These are phyloP conservation scores for Albatrellus sp. DNA, from an alignment of 1,284 basidiomycete species.

Conservation along the genomic window DNA sequence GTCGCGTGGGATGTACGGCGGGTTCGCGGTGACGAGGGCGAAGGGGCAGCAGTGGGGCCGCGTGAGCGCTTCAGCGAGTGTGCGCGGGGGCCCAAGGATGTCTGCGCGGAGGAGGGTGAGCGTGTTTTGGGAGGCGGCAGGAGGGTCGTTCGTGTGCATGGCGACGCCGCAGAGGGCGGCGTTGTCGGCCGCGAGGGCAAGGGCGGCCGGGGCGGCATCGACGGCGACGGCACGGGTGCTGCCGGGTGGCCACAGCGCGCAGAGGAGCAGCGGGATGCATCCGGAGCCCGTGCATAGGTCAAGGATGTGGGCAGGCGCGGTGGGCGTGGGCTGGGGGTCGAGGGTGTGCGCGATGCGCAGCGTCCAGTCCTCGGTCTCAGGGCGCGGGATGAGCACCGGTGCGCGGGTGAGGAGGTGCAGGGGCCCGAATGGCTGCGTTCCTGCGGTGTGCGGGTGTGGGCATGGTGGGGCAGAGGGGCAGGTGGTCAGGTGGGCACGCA, in stretches of 20 bases:
- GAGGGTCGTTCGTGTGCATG: conserved; percentile 15
- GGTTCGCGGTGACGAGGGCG: conserved; percentile 81
- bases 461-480: not conserved
- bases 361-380: conserved; percentile 83
- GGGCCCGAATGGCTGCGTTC: conserved; percentile 80
- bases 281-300: conserved; percentile 88
- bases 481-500: conserved; percentile 21
- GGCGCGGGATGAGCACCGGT: conserved; percentile 82
- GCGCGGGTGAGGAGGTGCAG: conserved; percentile 58
- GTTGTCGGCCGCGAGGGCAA: conserved; percentile 66
- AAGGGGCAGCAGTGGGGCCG: conserved; percentile 32
- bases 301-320: conserved; percentile 41
- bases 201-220: conserved; percentile 60
- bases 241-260: conserved; percentile 43
- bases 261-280: conserved; percentile 77
- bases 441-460: conserved; percentile 25
- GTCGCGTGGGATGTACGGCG: conserved; percentile 74
- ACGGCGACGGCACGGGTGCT: conserved; percentile 47
- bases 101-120: conserved; percentile 36
- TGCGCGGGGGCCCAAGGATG: conserved; percentile 25
- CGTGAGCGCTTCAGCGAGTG: conserved; percentile 20
- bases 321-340: conserved; percentile 18
- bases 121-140: conserved; percentile 24
- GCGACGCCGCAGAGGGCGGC: conserved; percentile 18
- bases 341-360: conserved; percentile 38